phyloP scores from a whole-genome alignment of 2,329 filamentous ascomycete species.

The Huntiella bhutanensis region DNA sequence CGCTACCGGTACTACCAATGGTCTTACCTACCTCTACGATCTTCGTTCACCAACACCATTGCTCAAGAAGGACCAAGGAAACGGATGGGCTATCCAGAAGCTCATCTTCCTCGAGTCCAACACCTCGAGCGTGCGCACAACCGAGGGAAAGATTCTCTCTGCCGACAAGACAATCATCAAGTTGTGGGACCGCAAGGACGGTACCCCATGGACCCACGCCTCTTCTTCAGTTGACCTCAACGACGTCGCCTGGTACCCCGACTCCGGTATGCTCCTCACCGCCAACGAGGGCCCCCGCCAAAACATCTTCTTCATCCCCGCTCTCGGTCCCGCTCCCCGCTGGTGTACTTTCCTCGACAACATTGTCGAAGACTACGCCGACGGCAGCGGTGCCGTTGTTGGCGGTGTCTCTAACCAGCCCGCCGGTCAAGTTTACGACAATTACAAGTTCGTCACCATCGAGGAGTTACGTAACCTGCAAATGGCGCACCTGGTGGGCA shows the following conservation, averaged over 20 bases:
- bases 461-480: slow-evolving; percentile 73
- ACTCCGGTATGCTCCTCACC: slow-evolving; percentile 86
- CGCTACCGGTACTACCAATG: slow-evolving; percentile 71
- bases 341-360: slow-evolving; percentile 98
- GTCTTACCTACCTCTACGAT: slow-evolving; percentile 81
- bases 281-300: slow-evolving; percentile 94
- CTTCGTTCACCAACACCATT: slow-evolving; percentile 71
- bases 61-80: slow-evolving; percentile 86
- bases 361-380: slow-evolving; percentile 96
- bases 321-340: slow-evolving; percentile 76
- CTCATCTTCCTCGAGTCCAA: slow-evolving; percentile 49
- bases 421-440: slow-evolving; percentile 76
- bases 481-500: slow-evolving; percentile 74
- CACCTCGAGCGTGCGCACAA: slow-evolving; percentile 54
- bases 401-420: slow-evolving; percentile 24
- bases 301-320: slow-evolving; percentile 86
- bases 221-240: slow-evolving; percentile 92
- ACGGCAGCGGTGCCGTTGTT: slow-evolving; percentile 22
- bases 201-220: slow-evolving; percentile 83
- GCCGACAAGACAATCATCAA: slow-evolving; percentile 95
- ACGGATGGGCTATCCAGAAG: slow-evolving; percentile 80
- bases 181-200: slow-evolving; percentile 71
- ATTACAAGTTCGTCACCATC: slow-evolving; percentile 93
- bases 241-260: slow-evolving; percentile 77
- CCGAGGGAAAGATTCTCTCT: slow-evolving; percentile 74